phyloP scores from a whole-genome alignment of 108 stramenopile species.

The Stephanodiscus minutulus region DNA sequence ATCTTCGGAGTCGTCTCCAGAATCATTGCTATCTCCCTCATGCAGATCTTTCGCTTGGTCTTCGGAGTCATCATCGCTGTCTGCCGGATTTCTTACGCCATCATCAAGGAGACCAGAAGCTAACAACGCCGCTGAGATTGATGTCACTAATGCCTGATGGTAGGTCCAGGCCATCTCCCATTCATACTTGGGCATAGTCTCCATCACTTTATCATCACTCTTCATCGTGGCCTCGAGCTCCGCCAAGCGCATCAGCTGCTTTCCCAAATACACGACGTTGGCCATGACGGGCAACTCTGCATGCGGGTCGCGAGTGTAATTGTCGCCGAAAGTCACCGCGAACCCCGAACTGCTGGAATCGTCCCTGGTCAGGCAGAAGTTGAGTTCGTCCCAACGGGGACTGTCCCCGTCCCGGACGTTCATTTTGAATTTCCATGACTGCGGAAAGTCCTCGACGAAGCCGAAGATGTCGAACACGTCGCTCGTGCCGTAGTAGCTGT shows the following conservation, averaged over 20 bases:
- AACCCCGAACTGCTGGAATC: conserved; percentile 19
- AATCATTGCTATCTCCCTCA: no score
- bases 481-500: conserved; percentile 25
- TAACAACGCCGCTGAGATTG: conserved; percentile 41
- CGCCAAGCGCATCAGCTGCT: conserved; percentile 19
- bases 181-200: conserved; percentile 41
- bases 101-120: conserved; percentile 13
- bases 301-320: conserved; percentile 23
- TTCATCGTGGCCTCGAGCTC: conserved; percentile 18
- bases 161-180: conserved; percentile 47
- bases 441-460: conserved; percentile 50
- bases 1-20: no score
- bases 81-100: not conserved
- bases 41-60: not conserved
- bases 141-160: conserved; percentile 37
- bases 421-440: conserved; percentile 37
- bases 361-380: conserved; percentile 33
- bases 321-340: conserved; percentile 38
- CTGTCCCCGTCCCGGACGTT: conserved; percentile 10
- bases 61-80: conserved; percentile 5
- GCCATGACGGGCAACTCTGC: conserved; percentile 33
- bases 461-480: conserved; percentile 41
- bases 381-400: conserved; percentile 32
- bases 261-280: conserved; percentile 26
- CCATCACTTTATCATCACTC: conserved; percentile 27